phyloP scores from a whole-genome alignment of 257 asterid genomes.

The Ligustrum vulgare region DNA sequence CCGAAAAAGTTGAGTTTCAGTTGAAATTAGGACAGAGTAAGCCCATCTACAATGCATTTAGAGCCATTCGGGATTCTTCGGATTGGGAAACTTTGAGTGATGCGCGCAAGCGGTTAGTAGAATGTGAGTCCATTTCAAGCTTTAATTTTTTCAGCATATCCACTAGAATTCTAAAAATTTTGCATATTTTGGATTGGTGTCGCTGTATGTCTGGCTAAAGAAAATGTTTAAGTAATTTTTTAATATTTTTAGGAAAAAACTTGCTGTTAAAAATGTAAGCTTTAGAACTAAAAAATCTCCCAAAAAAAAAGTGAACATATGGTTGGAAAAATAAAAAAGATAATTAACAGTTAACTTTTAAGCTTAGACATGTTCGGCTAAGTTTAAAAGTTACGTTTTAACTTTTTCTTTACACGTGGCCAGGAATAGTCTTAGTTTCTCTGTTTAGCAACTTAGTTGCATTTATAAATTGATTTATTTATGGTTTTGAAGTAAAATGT shows the following conservation, averaged over 20 bases:
- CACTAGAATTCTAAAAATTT: background rate
- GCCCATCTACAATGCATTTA: conserved; percentile 64
- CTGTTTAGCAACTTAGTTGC: too few relatives aligned
- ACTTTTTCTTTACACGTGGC: background rate
- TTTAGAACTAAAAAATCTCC: background rate
- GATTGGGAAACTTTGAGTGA: conserved; percentile 59
- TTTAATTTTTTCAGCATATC: background rate
- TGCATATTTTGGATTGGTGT: background rate
- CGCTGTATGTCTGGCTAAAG: background rate
- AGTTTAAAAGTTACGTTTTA: background rate
- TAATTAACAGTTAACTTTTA: background rate
- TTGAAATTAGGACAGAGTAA: conserved; percentile 74
- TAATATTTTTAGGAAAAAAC: background rate
- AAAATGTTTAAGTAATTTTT: background rate
- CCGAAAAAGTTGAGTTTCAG: conserved; percentile 63
- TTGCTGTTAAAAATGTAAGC: background rate
- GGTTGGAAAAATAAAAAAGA: too few relatives aligned
- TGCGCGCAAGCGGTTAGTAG: conserved; percentile 73
- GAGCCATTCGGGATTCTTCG: conserved; percentile 54
- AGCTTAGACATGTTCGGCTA: background rate
- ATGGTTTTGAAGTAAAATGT: too few relatives aligned
- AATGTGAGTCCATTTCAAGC: conserved; percentile 37
- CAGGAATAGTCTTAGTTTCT: background rate
- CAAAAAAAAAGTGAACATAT: background rate
- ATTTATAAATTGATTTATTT: too few relatives aligned